Conservation (phyloP, 805 yeast genomes). For the Saccharomyces paradoxus region DNA sequence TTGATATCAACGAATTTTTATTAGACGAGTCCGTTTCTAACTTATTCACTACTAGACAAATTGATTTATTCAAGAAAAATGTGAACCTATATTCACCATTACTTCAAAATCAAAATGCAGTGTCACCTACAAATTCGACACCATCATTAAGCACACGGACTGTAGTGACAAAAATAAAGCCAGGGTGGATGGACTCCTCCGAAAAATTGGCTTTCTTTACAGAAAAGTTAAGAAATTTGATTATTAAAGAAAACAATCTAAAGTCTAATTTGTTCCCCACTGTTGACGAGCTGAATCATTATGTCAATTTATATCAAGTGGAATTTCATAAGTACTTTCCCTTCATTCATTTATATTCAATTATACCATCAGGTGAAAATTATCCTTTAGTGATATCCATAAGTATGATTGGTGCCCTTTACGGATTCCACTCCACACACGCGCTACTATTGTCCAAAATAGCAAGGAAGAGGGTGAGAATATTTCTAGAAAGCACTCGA, state of each 20-base stretch:
- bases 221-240: constrained; percentile 44
- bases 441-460: constrained; percentile 64
- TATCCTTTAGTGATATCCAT: constrained; percentile 67
- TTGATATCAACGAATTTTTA: background rate
- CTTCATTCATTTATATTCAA: constrained; percentile 56
- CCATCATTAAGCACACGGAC: background rate
- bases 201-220: constrained; percentile 32
- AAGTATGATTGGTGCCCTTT: constrained; percentile 84
- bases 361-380: constrained; percentile 38
- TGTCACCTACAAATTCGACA: background rate
- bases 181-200: background rate
- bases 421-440: constrained; percentile 70
- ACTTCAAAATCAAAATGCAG: constrained; percentile 10
- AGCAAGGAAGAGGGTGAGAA: constrained; percentile 57
- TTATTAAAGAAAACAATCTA: constrained; percentile 47
- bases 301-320: constrained; percentile 61
- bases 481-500: constrained; percentile 43
- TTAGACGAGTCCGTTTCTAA: constrained; percentile 41
- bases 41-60: constrained; percentile 57
- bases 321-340: constrained; percentile 71
- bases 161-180: background rate
- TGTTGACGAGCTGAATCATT: constrained; percentile 66
- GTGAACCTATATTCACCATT: constrained; percentile 8
- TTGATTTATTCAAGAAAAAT: constrained; percentile 50
- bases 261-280: constrained; percentile 61